A percentile compares a stretch with the other conserved stretches of the same genome.
phyloP scores from a whole-genome alignment of 495 filamentous ascomycete species.

The Aspergillus saccharolyticus region DNA sequence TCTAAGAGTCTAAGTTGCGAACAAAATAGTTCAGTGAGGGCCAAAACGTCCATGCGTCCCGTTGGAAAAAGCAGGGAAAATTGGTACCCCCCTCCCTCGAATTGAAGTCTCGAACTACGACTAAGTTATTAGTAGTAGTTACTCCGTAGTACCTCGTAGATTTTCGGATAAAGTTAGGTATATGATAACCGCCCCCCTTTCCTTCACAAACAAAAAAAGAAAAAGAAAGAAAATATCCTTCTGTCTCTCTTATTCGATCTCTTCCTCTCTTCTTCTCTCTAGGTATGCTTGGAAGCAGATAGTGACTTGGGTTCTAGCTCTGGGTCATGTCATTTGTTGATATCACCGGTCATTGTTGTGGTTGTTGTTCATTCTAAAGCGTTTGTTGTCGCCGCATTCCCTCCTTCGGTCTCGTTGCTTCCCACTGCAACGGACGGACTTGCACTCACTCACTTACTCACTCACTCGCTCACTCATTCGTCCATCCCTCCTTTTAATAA shows the following conservation, averaged over 20 bases:
- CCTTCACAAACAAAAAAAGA: not conserved
- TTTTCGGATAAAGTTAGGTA: not conserved
- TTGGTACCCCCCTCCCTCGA: not conserved
- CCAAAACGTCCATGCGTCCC: slow-evolving; percentile 5
- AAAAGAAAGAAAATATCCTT: not conserved
- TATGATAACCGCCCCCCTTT: too few species aligned
- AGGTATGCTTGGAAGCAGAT: not conserved
- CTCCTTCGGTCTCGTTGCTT: slow-evolving; percentile 1
- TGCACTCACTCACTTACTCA: too few species aligned
- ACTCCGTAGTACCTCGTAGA: not conserved
- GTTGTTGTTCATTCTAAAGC: not conserved
- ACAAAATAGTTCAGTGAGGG: not conserved
- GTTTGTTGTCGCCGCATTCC: not conserved
- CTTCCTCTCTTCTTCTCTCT: not conserved
- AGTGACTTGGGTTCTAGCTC: not conserved
- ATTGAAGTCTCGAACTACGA: not conserved
- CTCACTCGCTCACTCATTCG: too few species aligned
- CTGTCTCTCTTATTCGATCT: not conserved
- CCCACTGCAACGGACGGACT: not conserved
- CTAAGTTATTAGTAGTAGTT: not conserved
- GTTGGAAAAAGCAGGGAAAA: not conserved
- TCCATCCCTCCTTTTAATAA: slow-evolving; percentile 4
- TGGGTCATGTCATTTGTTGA: not conserved
- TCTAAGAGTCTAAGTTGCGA: too few species aligned
- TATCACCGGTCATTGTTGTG: not conserved